These are phyloP conservation scores for Phytopythium vexans DNA, from an alignment of 352 stramenopile genomes.

Conservation along the genomic window DNA sequence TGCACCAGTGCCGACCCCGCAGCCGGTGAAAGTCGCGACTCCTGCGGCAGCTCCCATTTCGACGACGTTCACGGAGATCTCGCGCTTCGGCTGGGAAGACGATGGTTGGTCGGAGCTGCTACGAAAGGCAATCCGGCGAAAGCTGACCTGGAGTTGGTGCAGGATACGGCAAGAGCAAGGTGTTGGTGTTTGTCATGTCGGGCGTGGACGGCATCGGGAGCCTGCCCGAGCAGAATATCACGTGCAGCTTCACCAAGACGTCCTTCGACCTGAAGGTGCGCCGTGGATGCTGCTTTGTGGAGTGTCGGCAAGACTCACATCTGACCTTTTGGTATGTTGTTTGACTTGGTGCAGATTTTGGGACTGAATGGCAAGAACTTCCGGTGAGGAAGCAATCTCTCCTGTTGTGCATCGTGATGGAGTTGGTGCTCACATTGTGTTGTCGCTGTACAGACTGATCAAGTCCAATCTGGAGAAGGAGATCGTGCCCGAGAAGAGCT, in stretches of 20 bases:
- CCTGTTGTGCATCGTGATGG: neutral
- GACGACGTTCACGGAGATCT: conserved; percentile 82
- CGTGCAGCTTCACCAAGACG: conserved; percentile 73
- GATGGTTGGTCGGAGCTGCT: conserved; percentile 29
- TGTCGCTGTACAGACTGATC: conserved; percentile 34
- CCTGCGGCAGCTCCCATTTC: neutral
- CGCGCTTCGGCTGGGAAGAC: conserved; percentile 85
- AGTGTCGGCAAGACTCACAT: too few species aligned
- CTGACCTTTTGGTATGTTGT: neutral
- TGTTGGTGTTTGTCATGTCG: conserved; percentile 81
- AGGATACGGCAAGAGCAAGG: conserved; percentile 85
- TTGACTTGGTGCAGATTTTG: conserved; percentile 34
- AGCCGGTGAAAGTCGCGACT: conserved; percentile 22
- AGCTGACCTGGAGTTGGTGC: neutral
- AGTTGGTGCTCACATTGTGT: neutral
- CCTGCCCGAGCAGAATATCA: conserved; percentile 68
- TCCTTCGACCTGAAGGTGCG: conserved; percentile 82
- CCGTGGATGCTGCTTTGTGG: neutral
- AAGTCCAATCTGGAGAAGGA: conserved; percentile 83
- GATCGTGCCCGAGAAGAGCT: conserved; percentile 70
- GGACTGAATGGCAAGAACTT: conserved; percentile 75
- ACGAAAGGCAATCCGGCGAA: too few species aligned
- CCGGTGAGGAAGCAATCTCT: conserved; percentile 16
- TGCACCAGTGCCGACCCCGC: conserved; percentile 11
- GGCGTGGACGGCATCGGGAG: conserved; percentile 74